Percentiles rank a stretch among this genome's conserved stretches.
Conservation (phyloP, 192 early-diverging fungal genomes). For the Coemansia sp. region DNA sequence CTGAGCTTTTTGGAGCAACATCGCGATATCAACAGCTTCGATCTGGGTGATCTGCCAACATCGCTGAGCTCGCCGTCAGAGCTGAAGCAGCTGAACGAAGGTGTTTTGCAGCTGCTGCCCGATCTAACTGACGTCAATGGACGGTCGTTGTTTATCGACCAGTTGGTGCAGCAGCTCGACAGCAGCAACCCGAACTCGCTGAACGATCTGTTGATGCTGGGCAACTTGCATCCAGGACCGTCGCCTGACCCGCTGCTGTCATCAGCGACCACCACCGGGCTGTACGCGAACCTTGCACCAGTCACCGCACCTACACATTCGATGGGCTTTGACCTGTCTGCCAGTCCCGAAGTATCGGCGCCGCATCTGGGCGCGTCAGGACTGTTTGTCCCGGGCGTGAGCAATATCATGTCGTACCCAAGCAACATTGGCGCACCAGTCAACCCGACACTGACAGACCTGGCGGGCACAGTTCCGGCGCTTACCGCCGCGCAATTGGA, state of each 20-base stretch:
- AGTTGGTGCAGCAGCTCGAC: slow-evolving; percentile 53
- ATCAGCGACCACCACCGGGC: slow-evolving; percentile 15
- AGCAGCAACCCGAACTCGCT: slow-evolving; percentile 41
- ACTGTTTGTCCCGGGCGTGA: neutral
- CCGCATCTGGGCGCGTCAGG: slow-evolving; percentile 12
- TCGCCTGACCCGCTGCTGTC: slow-evolving; percentile 47
- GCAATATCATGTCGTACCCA: slow-evolving; percentile 10
- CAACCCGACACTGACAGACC: slow-evolving; percentile 36
- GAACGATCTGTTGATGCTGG: slow-evolving; percentile 33
- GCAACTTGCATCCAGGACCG: slow-evolving; percentile 33
- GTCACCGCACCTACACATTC: slow-evolving; percentile 6
- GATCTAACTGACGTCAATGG: slow-evolving; percentile 48
- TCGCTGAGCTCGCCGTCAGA: slow-evolving; percentile 42
- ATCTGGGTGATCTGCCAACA: slow-evolving; percentile 41
- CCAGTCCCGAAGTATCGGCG: slow-evolving; percentile 32
- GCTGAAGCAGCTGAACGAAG: slow-evolving; percentile 51
- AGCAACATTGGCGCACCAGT: neutral
- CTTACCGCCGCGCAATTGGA: slow-evolving; percentile 5
- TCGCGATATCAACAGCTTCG: slow-evolving; percentile 38
- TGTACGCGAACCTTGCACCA: slow-evolving; percentile 22
- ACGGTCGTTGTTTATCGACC: slow-evolving; percentile 40
- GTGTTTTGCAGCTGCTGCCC: slow-evolving; percentile 46
- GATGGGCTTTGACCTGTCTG: slow-evolving; percentile 32
- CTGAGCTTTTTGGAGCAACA: slow-evolving; percentile 41
- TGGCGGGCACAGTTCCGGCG: slow-evolving; percentile 9